Conservation (phyloP, 2,329 filamentous ascomycete species). For the Hypoxylon sp. region DNA sequence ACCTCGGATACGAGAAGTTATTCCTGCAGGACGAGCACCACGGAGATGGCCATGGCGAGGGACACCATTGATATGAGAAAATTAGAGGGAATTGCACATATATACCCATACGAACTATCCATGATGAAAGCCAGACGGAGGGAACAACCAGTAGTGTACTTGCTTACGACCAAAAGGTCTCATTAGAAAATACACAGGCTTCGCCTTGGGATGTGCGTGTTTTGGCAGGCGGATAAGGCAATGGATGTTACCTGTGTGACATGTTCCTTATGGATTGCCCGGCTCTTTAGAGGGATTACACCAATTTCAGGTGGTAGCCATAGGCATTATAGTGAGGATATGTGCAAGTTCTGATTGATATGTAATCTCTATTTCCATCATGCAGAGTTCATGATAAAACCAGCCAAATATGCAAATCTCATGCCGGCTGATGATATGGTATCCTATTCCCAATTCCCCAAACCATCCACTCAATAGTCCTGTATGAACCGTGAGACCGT, state of each 20-base stretch:
- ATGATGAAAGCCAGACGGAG: slow-evolving; percentile 10
- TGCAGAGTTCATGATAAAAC: background rate
- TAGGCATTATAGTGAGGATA: background rate
- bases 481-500: slow-evolving; percentile 5
- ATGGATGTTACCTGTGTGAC: background rate
- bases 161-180: slow-evolving; percentile 11
- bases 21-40: slow-evolving; percentile 83
- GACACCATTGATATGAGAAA: slow-evolving; percentile 66
- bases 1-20: slow-evolving; percentile 90
- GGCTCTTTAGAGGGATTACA: background rate
- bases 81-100: slow-evolving; percentile 57
- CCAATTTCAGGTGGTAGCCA: background rate
- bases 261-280: too few relatives aligned
- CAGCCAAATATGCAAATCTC: slow-evolving; percentile 27
- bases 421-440: slow-evolving; percentile 19
- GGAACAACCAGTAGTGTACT: slow-evolving; percentile 12
- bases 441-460: slow-evolving; percentile 1
- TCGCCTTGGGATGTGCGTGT: background rate
- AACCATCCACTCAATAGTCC: background rate
- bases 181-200: slow-evolving; percentile 1
- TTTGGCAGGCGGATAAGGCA: background rate
- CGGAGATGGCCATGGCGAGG: slow-evolving; percentile 67
- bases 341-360: slow-evolving; percentile 22
- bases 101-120: slow-evolving; percentile 42
- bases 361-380: slow-evolving; percentile 11